These are phyloP conservation scores for Alternaria gansuensis DNA, from an alignment of 2,329 filamentous ascomycete species.

Conservation along the genomic window DNA sequence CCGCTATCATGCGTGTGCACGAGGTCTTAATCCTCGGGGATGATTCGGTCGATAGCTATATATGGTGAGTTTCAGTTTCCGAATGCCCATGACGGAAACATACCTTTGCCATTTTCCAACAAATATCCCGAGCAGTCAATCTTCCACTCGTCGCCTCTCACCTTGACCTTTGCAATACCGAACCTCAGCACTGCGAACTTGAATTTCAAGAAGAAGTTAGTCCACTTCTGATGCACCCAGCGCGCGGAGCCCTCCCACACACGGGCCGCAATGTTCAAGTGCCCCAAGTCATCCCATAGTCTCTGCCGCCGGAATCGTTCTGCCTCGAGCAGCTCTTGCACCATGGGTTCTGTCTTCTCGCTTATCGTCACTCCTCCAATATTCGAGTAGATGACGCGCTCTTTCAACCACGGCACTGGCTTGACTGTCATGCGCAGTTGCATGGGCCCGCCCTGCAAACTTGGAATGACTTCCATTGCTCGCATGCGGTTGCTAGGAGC, in stretches of 20 bases:
- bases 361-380: constrained; percentile 42
- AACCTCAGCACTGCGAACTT: constrained; percentile 49
- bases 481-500: constrained; percentile 44
- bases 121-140: constrained; percentile 49
- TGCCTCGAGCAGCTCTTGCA: constrained; percentile 43
- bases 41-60: constrained; percentile 46
- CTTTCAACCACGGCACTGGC: constrained; percentile 38
- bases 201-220: constrained; percentile 48
- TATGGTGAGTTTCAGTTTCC: constrained; percentile 15
- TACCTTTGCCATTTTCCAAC: constrained; percentile 49
- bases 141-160: constrained; percentile 48
- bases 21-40: constrained; percentile 36
- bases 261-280: constrained; percentile 33
- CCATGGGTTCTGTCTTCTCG: constrained; percentile 47
- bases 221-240: constrained; percentile 50
- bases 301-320: constrained; percentile 40
- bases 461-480: constrained; percentile 45
- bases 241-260: constrained; percentile 43
- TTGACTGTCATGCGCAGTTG: constrained; percentile 44
- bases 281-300: constrained; percentile 40
- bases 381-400: constrained; percentile 42
- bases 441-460: constrained; percentile 39
- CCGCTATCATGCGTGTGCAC: accelerated
- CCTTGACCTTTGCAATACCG: constrained; percentile 43
- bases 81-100: constrained; percentile 5